Evolutionary conservation across 768 basidiomycete genomes (phyloP).

Genomic region (Termitomyces sp.): DNA sequence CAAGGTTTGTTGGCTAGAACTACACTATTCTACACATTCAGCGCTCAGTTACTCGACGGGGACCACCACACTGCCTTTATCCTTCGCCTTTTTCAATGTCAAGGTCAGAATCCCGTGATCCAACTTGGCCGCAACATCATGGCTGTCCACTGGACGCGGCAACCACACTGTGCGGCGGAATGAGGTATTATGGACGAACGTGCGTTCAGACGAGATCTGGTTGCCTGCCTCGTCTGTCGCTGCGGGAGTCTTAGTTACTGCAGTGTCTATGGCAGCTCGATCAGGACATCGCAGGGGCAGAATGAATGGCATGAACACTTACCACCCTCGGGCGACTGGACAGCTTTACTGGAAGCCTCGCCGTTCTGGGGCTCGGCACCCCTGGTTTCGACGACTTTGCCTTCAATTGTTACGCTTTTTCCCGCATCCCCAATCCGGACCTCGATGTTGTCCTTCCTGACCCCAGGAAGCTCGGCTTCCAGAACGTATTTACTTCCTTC

Average conservation of each 20-base stretch:
- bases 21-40: not conserved
- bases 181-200: constrained; percentile 47
- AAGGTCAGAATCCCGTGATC: constrained; percentile 68
- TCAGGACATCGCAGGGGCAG: not conserved
- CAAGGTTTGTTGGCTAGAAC: too few relatives aligned
- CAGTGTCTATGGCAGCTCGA: constrained; percentile 12
- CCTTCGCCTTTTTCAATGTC: constrained; percentile 55
- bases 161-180: constrained; percentile 75
- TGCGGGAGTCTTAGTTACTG: constrained; percentile 13
- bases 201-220: constrained; percentile 56
- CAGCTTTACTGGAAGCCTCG: constrained; percentile 2
- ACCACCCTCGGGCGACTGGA: constrained; percentile 3
- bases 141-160: constrained; percentile 56
- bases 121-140: constrained; percentile 59
- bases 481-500: constrained; percentile 61
- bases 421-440: constrained; percentile 69
- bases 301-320: not conserved
- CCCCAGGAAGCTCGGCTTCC: constrained; percentile 76
- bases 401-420: constrained; percentile 69
- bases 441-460: constrained; percentile 73
- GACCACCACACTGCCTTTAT: constrained; percentile 51
- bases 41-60: constrained; percentile 24
- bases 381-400: constrained; percentile 39
- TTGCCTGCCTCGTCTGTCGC: constrained; percentile 27
- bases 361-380: constrained; percentile 13